Percentiles rank a stretch among this genome's conserved stretches.
Conservation (phyloP, 805 yeast genomes). For the Nakazawaea ernobii region DNA sequence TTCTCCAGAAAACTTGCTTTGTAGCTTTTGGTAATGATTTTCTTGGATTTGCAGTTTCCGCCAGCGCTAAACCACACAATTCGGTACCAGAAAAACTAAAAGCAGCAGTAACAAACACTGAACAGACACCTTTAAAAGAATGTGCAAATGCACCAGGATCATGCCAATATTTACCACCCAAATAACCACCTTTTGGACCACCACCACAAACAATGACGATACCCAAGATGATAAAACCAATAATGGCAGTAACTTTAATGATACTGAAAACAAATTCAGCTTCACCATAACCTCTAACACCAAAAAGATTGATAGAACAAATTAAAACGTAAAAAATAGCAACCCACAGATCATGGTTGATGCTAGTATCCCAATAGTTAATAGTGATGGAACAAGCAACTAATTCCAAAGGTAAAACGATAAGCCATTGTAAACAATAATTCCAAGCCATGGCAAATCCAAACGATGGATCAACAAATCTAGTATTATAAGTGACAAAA, state of each 20-base stretch:
- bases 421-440: conserved; percentile 50
- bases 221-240: conserved; percentile 53
- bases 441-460: conserved; percentile 62
- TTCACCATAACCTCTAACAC: conserved; percentile 66
- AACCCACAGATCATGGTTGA: conserved; percentile 51
- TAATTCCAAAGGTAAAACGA: conserved; percentile 48
- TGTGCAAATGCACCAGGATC: conserved; percentile 52
- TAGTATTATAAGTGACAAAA: conserved; percentile 52
- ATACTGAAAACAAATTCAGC: conserved; percentile 54
- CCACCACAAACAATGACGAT: conserved; percentile 56
- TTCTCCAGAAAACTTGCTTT: conserved; percentile 62
- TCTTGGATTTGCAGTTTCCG: conserved; percentile 59
- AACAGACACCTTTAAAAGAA: conserved; percentile 59
- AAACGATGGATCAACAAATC: conserved; percentile 53
- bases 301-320: conserved; percentile 48
- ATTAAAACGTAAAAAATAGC: conserved; percentile 48
- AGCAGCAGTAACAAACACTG: conserved; percentile 56
- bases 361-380: conserved; percentile 37
- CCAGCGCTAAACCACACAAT: conserved; percentile 59
- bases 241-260: conserved; percentile 50
- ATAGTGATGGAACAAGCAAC: conserved; percentile 51
- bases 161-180: conserved; percentile 57
- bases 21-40: conserved; percentile 58
- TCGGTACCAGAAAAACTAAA: conserved; percentile 67
- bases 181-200: conserved; percentile 45